Conservation (phyloP, 805 yeast species). For the Candida boidinii region DNA sequence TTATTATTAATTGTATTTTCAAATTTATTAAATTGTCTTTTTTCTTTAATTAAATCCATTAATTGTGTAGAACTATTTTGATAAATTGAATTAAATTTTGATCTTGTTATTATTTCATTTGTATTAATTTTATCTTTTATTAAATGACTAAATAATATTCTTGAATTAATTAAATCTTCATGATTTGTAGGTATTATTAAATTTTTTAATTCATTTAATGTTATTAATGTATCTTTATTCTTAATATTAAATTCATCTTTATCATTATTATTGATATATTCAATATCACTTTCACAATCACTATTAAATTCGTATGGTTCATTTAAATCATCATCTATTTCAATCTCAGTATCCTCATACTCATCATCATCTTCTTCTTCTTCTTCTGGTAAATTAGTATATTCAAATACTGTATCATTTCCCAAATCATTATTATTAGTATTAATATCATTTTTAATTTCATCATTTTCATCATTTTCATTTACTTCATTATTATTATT, state of each 20-base stretch:
- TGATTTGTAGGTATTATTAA: conserved; percentile 16
- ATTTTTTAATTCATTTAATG: conserved; percentile 15
- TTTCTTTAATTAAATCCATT: conserved; percentile 18
- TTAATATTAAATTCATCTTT: too few species aligned
- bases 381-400: too few species aligned
- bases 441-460: conserved; percentile 12
- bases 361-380: neutral
- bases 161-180: conserved; percentile 21
- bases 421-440: conserved; percentile 4
- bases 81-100: conserved; percentile 15
- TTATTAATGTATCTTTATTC: too few species aligned
- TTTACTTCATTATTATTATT: conserved; percentile 22
- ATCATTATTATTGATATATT: neutral
- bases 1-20: neutral
- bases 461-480: conserved; percentile 20
- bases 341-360: neutral
- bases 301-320: conserved; percentile 8
- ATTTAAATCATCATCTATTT: conserved; percentile 3
- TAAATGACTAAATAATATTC: conserved; percentile 17
- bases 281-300: conserved; percentile 8
- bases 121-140: neutral
- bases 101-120: conserved; percentile 17
- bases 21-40: too few species aligned
- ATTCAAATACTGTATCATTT: conserved; percentile 2
- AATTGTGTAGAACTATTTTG: conserved; percentile 17